Evolutionary conservation across 192 early-diverging fungal genomes (phyloP), one percentile per base, ranked within the genome.

Genomic region (Tieghemiomyces parasiticus): DNA sequence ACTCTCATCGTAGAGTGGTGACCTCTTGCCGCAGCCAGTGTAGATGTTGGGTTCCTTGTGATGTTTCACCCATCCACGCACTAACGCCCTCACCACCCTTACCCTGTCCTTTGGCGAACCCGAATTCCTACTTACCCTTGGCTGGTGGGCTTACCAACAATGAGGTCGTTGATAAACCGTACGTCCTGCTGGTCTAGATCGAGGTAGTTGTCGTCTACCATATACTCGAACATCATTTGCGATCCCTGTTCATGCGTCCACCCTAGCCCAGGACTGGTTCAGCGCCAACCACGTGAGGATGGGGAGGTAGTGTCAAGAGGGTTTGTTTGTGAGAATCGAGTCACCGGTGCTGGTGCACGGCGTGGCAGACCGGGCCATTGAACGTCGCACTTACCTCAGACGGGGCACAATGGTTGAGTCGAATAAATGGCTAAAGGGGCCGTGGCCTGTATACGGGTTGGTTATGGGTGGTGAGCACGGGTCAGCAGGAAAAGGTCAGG

Each of bases 361-460:
- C n/a, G n/a, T n/a, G n/a, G n/a, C n/a, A n/a, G n/a, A n/a, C n/a
- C n/a, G n/a, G n/a, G n/a, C n/a, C n/a, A n/a, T n/a, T n/a, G n/a
- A n/a, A n/a, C 38, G 38, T 10, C 6, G 16, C 6, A 42, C 38
- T 42, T 42, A 42, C 24, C 69, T 66, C 8, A 68, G 67, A 2
- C 68, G 62, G 32, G 87, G 88, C 62, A 98, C 90, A 65, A 96
- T 87, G 55, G 76, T 76, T 60, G 80, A 82, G 63, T 99, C 95
- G 81, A 99, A 99, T 16, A 94, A 74, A 65, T 99, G 95, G 63
- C 87, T 90, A 68, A 88, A 95, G 0, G 93, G 92, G 12, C 95
- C 94, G 70, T 97, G 94, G n/a, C 93, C 85, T 81, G 46, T 12
- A 12, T 56, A 16, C 28, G 28, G 50, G 50, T 51, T 14, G 30